Percentiles rank a stretch among this genome's conserved stretches.
phyloP scores from a whole-genome alignment of 202 grass and related monocot genomes.

The Setaria viridis region DNA sequence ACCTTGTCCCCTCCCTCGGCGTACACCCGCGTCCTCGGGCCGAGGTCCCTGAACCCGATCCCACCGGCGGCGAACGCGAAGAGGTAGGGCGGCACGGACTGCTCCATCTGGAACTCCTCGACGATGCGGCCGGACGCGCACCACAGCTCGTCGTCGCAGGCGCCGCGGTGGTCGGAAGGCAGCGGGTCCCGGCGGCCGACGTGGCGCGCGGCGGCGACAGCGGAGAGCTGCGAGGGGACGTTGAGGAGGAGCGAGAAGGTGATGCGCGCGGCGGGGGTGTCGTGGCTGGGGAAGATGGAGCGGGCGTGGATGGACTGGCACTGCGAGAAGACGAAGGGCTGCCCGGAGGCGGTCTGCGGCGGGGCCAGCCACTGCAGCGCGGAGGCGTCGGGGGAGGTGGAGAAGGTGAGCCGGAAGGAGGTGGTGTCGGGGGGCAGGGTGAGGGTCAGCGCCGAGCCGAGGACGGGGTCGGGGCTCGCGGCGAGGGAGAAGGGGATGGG shows the following conservation, averaged over 20 bases:
- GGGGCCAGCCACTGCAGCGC: slow-evolving; percentile 88
- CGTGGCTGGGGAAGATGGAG: slow-evolving; percentile 96
- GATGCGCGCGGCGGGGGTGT: slow-evolving; percentile 90
- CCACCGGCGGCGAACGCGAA: slow-evolving; percentile 89
- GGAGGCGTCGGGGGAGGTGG: slow-evolving; percentile 73
- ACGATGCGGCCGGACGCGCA: slow-evolving; percentile 67
- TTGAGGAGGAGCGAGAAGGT: slow-evolving; percentile 81
- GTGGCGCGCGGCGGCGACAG: slow-evolving; percentile 81
- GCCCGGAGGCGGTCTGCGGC: slow-evolving; percentile 61
- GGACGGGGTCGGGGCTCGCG: slow-evolving; percentile 52
- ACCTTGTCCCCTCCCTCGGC: slow-evolving; percentile 66
- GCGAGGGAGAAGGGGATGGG: slow-evolving; percentile 68
- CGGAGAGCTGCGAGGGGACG: slow-evolving; percentile 74
- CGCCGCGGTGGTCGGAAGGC: slow-evolving; percentile 50
- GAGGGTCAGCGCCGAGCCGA: slow-evolving; percentile 62
- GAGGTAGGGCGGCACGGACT: slow-evolving; percentile 93
- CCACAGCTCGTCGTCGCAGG: slow-evolving; percentile 72
- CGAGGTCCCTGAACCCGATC: slow-evolving; percentile 76
- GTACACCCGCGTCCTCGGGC: slow-evolving; percentile 81
- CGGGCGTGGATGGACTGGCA: slow-evolving; percentile 95
- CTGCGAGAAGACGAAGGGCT: slow-evolving; percentile 91
- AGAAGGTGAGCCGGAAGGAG: slow-evolving; percentile 69
- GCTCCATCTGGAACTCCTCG: slow-evolving; percentile 91
- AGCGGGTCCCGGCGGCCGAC: slow-evolving; percentile 60
- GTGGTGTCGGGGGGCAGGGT: slow-evolving; percentile 57